Base-by-base conservation (phyloP, 2,329 filamentous ascomycete species). In the Penicillium sp. region DNA sequence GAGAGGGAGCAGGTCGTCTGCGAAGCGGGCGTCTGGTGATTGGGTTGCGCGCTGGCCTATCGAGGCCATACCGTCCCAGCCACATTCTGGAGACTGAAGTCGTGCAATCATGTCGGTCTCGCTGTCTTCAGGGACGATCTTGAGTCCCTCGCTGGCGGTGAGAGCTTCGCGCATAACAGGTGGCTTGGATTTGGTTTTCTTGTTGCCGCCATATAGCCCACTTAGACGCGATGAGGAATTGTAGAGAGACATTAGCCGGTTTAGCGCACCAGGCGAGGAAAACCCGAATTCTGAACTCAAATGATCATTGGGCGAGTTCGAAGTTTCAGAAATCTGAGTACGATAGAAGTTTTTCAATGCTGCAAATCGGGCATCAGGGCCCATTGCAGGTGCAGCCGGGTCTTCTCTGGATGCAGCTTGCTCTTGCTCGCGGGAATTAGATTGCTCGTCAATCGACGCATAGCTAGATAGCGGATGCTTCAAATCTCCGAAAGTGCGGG, bases 191-290 rank as follows among this genome's bases (percentile, higher is more conserved):
- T 88, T 86, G 10, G 82, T 76, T 65, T 88, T 86, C 63, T 88
- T 87, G 64, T 79, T 81, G 30, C 68, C 67, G 51, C 80, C 80
- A 61, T 74, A 74, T 29, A 83, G 79, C 49, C 78, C 82, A 59
- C 79, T 84, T 51, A 84, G 81, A 0, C 69, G 62, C 7, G 79
- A 79, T 0, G 73, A 72, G 2, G 72, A 74, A 0, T 89, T 90
- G 74, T 97, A 97, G 26, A 97, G 79, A 58, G 85, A 92, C 90
- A 97, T 95, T 66, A 97, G 94, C 30, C 93, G 86, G 26, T 89
- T 87, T 50, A 97, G 77, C 9, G 91, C 89, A 5, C 85, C 88
- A 0, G 93, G 92, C 0, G 92, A 96, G 29, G 81, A 82, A 72
- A 85, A 87, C 1, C 69, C 70, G 47, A 73, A 69, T 40, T 76